Conservation (phyloP, 225 moss, liverwort and hornwort species). For the Polytrichum commune region DNA sequence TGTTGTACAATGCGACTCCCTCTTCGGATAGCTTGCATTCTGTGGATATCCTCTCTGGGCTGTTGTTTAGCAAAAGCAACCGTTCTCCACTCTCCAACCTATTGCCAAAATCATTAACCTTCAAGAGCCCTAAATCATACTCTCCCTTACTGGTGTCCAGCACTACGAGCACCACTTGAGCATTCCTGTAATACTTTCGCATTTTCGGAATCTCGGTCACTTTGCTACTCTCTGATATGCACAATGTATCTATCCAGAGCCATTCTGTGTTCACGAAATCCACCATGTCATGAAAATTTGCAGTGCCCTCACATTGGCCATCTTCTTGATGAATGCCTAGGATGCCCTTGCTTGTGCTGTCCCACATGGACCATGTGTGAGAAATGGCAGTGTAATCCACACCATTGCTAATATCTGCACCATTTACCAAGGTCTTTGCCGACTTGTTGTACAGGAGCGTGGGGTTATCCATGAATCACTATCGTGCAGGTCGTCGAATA, state of each 20-base stretch:
- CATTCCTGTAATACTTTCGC: slow-evolving; percentile 13
- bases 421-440: slow-evolving; percentile 11
- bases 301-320: slow-evolving; percentile 2
- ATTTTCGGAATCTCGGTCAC: slow-evolving; percentile 7
- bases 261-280: slow-evolving; percentile 12
- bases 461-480: slow-evolving; percentile 8
- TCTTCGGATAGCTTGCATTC: slow-evolving; percentile 3
- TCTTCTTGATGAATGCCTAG: slow-evolving; percentile 8
- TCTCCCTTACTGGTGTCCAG: slow-evolving; percentile 8
- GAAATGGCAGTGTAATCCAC: slow-evolving; percentile 7
- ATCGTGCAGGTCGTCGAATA: neutral
- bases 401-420: slow-evolving; percentile 5
- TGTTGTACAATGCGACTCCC: slow-evolving; percentile 9
- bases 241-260: slow-evolving; percentile 10
- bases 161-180: slow-evolving; percentile 14
- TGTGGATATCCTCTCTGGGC: slow-evolving; percentile 2
- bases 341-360: slow-evolving; percentile 5
- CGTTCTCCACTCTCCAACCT: neutral
- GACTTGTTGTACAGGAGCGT: slow-evolving; percentile 6
- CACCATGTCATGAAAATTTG: slow-evolving; percentile 2
- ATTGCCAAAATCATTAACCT: neutral
- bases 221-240: slow-evolving; percentile 6
- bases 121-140: neutral
- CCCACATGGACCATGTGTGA: slow-evolving; percentile 13
- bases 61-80: slow-evolving; percentile 1